Evolutionary conservation across 371 early-diverging fungal species (phyloP).

Genomic region (Polyrhizophydium stewartii): DNA sequence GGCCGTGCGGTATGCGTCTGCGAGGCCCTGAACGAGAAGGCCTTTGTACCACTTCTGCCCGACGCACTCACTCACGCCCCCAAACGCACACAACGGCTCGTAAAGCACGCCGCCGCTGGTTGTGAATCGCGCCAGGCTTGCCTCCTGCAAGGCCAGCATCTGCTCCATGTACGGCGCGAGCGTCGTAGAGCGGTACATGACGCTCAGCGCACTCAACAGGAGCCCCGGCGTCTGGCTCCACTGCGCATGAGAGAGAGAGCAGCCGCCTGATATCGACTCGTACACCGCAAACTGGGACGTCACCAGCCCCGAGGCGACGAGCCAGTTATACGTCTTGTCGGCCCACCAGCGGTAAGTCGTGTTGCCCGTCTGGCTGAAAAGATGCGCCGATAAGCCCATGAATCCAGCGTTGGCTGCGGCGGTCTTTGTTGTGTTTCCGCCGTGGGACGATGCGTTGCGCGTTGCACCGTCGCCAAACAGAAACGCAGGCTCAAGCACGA

Average conservation of each 20-base stretch:
- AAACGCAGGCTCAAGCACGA: background rate
- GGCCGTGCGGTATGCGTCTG: conserved; percentile 4
- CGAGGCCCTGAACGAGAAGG: background rate
- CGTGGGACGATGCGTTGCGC: no score
- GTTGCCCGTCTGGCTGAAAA: background rate
- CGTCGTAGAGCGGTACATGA: background rate
- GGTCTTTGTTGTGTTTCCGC: conserved; percentile 1
- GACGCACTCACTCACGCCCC: background rate
- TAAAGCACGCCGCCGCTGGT: background rate
- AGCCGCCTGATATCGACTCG: background rate
- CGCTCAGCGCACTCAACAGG: background rate
- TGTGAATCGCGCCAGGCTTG: background rate
- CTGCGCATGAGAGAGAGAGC: background rate
- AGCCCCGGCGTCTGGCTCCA: background rate
- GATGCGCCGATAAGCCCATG: background rate
- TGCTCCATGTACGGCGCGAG: conserved; percentile 1
- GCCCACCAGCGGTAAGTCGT: background rate
- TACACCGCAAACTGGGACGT: background rate
- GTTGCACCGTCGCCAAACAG: no score
- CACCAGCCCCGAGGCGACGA: background rate
- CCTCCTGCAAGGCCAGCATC: background rate
- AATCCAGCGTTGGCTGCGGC: conserved; percentile 2
- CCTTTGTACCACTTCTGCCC: background rate
- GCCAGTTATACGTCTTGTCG: conserved; percentile 3
- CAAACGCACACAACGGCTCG: background rate